Evolutionary conservation across 2,329 filamentous ascomycete genomes (phyloP).

Genomic region (Arthrobotrys megalospora): DNA sequence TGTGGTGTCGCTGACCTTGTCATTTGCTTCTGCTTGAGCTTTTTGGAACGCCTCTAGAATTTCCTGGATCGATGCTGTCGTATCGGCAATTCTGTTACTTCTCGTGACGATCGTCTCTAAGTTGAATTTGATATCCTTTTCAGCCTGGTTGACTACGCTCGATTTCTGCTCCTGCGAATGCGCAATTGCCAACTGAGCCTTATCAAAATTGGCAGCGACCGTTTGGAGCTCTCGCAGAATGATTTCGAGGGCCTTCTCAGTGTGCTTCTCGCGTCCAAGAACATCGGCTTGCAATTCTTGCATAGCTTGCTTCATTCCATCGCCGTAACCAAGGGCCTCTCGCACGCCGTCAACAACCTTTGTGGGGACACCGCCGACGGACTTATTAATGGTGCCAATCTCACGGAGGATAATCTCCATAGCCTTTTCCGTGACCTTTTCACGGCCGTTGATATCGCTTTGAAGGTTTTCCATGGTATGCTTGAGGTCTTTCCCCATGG

Average conservation of each 20-base stretch:
- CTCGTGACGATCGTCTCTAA: constrained; percentile 56
- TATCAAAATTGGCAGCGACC: constrained; percentile 59
- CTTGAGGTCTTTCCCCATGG: constrained; percentile 80
- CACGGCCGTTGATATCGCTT: constrained; percentile 79
- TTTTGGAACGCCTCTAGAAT: constrained; percentile 46
- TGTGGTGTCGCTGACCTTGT: constrained; percentile 24
- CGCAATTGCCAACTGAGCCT: constrained; percentile 55
- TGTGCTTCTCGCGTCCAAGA: constrained; percentile 58
- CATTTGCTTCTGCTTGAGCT: constrained; percentile 35
- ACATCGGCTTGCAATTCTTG: constrained; percentile 57
- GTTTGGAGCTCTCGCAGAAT: constrained; percentile 59
- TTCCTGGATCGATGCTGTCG: constrained; percentile 58
- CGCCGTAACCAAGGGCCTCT: constrained; percentile 36
- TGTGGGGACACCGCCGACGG: constrained; percentile 36
- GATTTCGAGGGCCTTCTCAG: constrained; percentile 58
- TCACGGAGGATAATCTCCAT: constrained; percentile 71
- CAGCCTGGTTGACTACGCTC: constrained; percentile 38
- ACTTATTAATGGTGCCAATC: constrained; percentile 56
- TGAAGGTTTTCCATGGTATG: constrained; percentile 91
- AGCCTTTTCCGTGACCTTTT: constrained; percentile 80
- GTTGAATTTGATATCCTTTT: constrained; percentile 60
- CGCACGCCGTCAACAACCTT: constrained; percentile 49
- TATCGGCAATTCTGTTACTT: constrained; percentile 57
- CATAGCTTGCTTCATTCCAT: constrained; percentile 54
- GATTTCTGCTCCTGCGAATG: constrained; percentile 58